These are phyloP conservation scores for Brettanomyces bruxellensis DNA, from an alignment of 805 yeast genomes.

Conservation along the genomic window DNA sequence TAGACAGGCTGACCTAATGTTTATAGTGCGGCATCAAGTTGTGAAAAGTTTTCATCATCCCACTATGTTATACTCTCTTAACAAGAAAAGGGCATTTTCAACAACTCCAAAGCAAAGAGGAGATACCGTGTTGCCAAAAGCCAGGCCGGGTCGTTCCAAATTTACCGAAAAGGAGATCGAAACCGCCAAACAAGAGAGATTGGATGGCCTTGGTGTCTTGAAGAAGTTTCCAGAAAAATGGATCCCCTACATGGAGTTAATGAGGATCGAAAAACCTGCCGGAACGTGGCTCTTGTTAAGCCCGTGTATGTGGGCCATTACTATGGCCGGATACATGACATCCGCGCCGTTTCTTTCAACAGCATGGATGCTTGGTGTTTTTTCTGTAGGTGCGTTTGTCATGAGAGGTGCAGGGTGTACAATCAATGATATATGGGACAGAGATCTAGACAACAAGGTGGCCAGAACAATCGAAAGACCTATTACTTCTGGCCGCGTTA, in stretches of 20 bases:
- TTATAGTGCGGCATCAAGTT: no score
- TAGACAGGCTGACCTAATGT: no score
- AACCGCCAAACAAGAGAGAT: slow-evolving; percentile 43
- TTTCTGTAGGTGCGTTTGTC: slow-evolving; percentile 75
- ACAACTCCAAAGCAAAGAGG: background rate
- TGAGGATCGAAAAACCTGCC: slow-evolving; percentile 92
- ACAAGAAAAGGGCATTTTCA: background rate
- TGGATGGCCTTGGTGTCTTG: slow-evolving; percentile 39
- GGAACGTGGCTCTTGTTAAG: slow-evolving; percentile 78
- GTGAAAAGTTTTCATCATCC: no score
- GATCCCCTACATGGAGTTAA: slow-evolving; percentile 87
- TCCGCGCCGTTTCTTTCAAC: slow-evolving; percentile 64
- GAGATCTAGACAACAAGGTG: slow-evolving; percentile 76
- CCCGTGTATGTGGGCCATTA: slow-evolving; percentile 89
- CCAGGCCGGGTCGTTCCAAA: no score
- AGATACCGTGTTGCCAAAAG: no score
- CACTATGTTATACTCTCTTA: no score
- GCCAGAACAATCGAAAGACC: slow-evolving; percentile 87
- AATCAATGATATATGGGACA: slow-evolving; percentile 81
- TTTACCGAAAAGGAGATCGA: slow-evolving; percentile 33
- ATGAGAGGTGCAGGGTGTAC: slow-evolving; percentile 99
- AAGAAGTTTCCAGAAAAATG: slow-evolving; percentile 57
- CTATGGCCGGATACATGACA: slow-evolving; percentile 74
- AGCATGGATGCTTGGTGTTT: slow-evolving; percentile 52
- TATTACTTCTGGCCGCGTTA: slow-evolving; percentile 79